Percentiles rank a stretch among this genome's conserved stretches.
phyloP scores from a whole-genome alignment of 495 filamentous ascomycete species.

The Penicillium angulare region DNA sequence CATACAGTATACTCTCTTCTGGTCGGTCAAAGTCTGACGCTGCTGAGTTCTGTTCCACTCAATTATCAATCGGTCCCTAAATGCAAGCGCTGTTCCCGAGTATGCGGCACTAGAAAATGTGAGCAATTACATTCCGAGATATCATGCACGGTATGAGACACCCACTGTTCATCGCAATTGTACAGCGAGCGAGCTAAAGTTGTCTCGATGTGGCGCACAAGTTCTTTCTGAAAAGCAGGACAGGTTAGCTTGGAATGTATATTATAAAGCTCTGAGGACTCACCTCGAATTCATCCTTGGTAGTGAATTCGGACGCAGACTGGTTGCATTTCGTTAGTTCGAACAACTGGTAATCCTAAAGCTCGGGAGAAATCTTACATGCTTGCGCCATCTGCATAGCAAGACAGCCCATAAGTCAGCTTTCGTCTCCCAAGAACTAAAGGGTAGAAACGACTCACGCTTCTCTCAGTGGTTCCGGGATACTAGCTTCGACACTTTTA shows the following conservation, averaged over 20 bases:
- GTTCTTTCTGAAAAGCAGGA: constrained; percentile 56
- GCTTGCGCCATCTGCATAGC: constrained; percentile 71
- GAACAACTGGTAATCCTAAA: too few species aligned
- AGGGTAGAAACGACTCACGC: constrained; percentile 54
- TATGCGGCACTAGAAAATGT: constrained; percentile 69
- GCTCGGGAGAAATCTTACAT: constrained; percentile 59
- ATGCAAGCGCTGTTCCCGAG: constrained; percentile 82
- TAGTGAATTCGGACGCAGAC: constrained; percentile 67
- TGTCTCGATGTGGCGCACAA: constrained; percentile 93
- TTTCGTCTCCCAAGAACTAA: not conserved
- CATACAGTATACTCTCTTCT: constrained; percentile 88
- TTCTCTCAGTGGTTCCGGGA: constrained; percentile 84
- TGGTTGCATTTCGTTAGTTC: constrained; percentile 20
- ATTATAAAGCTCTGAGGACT: not conserved
- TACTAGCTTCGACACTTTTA: constrained; percentile 84
- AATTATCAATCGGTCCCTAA: constrained; percentile 88
- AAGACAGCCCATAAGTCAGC: constrained; percentile 14
- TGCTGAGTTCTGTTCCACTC: constrained; percentile 99
- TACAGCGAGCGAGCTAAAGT: constrained; percentile 93
- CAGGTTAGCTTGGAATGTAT: constrained; percentile 5
- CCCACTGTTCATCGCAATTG: constrained; percentile 87
- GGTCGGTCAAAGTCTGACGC: constrained; percentile 83
- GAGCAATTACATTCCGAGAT: not conserved
- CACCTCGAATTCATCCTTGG: constrained; percentile 71
- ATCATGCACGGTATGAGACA: not conserved